A percentile compares a stretch with the other conserved stretches of the same genome.
Evolutionary conservation across 1,284 basidiomycete species (phyloP).

Genomic region (Somion occarium): DNA sequence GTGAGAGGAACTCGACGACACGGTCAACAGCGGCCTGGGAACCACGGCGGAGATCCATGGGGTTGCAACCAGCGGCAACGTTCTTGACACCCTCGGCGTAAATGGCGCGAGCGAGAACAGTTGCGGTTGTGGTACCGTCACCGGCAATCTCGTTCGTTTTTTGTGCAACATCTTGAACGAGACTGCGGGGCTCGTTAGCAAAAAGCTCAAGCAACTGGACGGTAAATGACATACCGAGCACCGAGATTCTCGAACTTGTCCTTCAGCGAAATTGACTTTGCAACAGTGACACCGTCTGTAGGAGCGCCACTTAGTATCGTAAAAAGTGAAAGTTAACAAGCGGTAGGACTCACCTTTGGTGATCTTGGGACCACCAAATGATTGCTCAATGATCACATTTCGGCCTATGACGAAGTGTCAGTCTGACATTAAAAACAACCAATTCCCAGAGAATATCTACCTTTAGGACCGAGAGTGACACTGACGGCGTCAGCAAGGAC

Average conservation of each 20-base stretch:
- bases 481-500: slow-evolving; percentile 93
- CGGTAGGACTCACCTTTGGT: slow-evolving; percentile 90
- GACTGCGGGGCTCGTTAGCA: slow-evolving; percentile 37
- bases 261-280: slow-evolving; percentile 91
- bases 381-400: slow-evolving; percentile 99
- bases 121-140: slow-evolving; percentile 98
- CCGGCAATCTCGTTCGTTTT: slow-evolving; percentile 98
- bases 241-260: slow-evolving; percentile 99
- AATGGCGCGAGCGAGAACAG: slow-evolving; percentile 94
- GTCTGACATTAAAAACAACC: slow-evolving; percentile 15
- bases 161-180: slow-evolving; percentile 92
- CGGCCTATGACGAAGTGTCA: slow-evolving; percentile 54
- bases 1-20: slow-evolving; percentile 88
- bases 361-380: slow-evolving; percentile 96
- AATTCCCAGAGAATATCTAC: slow-evolving; percentile 34
- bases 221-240: slow-evolving; percentile 90
- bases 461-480: slow-evolving; percentile 96
- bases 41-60: slow-evolving; percentile 97
- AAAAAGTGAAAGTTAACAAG: slow-evolving; percentile 14
- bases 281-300: slow-evolving; percentile 95
- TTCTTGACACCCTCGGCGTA: slow-evolving; percentile 99
- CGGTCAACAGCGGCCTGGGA: slow-evolving; percentile 96
- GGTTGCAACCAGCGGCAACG: slow-evolving; percentile 98
- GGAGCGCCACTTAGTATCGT: too few relatives aligned
- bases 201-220: not conserved